These are phyloP conservation scores for Calonectria honghensis DNA, from an alignment of 2,329 filamentous ascomycete genomes.

Conservation along the genomic window DNA sequence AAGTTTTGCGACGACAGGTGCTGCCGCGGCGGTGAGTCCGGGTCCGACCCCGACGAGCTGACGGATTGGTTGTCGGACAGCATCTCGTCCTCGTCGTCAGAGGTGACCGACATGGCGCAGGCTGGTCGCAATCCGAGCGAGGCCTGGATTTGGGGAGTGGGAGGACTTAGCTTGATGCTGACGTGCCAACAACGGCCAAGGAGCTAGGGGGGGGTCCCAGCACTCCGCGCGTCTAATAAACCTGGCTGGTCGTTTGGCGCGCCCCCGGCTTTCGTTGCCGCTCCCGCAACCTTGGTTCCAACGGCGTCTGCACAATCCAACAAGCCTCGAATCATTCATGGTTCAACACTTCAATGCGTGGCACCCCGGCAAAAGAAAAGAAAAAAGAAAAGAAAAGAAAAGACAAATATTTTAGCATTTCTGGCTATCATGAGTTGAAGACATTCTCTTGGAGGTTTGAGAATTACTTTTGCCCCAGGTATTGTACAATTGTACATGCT, in stretches of 20 bases:
- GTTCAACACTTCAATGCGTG: background rate
- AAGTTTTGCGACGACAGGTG: conserved; percentile 70
- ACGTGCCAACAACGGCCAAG: conserved; percentile 19
- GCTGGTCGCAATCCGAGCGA: background rate
- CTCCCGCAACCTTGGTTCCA: conserved; percentile 40
- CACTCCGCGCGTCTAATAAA: conserved; percentile 34
- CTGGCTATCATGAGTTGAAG: too few species aligned
- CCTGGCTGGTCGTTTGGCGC: conserved; percentile 38
- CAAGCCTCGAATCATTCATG: background rate
- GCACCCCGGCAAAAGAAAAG: too few species aligned
- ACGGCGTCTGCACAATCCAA: background rate
- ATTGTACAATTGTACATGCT: background rate
- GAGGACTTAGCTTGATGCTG: conserved; percentile 12
- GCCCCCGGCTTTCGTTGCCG: conserved; percentile 27
- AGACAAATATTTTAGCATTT: too few species aligned
- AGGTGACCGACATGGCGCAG: conserved; percentile 58
- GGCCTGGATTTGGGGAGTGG: conserved; percentile 9
- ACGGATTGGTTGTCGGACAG: conserved; percentile 59
- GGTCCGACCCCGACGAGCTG: conserved; percentile 60
- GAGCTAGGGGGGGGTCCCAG: conserved; percentile 21
- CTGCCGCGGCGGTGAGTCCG: conserved; percentile 57
- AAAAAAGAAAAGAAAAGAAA: too few species aligned
- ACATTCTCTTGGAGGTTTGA: background rate
- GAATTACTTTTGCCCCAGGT: background rate
- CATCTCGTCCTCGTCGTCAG: conserved; percentile 62